Percentiles rank a stretch among this genome's conserved stretches.
Conservation (phyloP, 2,329 filamentous ascomycete species). For the Aureobasidium sp. region DNA sequence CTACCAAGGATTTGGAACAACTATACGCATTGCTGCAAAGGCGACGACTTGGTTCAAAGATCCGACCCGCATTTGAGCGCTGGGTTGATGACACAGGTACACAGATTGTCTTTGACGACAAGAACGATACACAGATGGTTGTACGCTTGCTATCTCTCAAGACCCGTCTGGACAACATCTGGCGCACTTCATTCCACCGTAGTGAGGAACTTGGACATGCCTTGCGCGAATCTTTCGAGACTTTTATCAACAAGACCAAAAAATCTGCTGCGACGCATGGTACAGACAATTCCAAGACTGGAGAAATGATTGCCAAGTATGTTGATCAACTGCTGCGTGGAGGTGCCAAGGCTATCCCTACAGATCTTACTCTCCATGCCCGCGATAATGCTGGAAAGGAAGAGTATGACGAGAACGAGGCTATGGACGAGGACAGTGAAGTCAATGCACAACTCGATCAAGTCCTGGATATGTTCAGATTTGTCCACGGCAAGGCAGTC, state of each 20-base stretch:
- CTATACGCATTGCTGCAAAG: constrained; percentile 72
- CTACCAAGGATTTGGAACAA: constrained; percentile 61
- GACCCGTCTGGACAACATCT: constrained; percentile 65
- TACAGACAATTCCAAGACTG: constrained; percentile 84
- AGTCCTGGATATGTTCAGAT: constrained; percentile 88
- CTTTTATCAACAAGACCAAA: constrained; percentile 83
- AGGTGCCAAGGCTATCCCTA: constrained; percentile 74
- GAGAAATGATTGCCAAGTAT: constrained; percentile 98
- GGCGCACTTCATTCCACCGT: constrained; percentile 66
- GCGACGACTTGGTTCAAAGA: constrained; percentile 58
- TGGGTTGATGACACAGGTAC: constrained; percentile 73
- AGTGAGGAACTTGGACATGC: constrained; percentile 70
- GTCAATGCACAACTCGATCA: constrained; percentile 88
- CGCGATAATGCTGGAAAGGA: constrained; percentile 50
- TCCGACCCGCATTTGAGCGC: constrained; percentile 65
- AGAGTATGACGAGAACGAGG: constrained; percentile 51
- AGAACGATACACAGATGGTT: constrained; percentile 78
- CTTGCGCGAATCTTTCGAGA: constrained; percentile 76
- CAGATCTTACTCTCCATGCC: constrained; percentile 50
- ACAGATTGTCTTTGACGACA: constrained; percentile 69
- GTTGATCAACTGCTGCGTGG: constrained; percentile 83
- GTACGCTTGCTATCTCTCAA: constrained; percentile 73
- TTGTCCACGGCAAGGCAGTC: constrained; percentile 93
- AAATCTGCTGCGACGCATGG: constrained; percentile 64
- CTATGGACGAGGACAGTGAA: constrained; percentile 83